These are phyloP conservation scores for Leccinum olivaceoglutinosum DNA, from an alignment of 1,284 basidiomycete genomes.

Conservation along the genomic window DNA sequence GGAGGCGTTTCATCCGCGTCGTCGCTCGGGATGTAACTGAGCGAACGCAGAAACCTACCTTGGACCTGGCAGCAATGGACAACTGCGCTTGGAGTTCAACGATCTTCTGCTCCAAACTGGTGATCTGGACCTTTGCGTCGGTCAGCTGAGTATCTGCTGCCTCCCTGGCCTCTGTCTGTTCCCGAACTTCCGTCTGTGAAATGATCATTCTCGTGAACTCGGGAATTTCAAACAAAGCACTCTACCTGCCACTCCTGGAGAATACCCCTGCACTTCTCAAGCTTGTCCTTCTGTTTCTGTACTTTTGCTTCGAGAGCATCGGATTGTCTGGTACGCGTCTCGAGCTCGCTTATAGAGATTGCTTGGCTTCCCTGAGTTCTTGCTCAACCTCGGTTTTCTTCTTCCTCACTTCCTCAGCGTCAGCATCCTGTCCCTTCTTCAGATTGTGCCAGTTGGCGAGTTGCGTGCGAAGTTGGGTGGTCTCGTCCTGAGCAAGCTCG, in stretches of 20 bases:
- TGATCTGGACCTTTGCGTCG: conserved; percentile 27
- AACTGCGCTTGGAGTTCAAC: conserved; percentile 40
- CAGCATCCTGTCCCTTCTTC: conserved; percentile 57
- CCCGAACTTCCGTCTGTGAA: conserved; percentile 30
- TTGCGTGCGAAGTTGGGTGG: conserved; percentile 53
- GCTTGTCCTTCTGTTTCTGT: conserved; percentile 38
- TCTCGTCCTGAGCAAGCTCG: conserved; percentile 51
- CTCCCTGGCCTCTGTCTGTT: conserved; percentile 31
- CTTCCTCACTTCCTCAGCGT: conserved; percentile 51
- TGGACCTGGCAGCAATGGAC: conserved; percentile 27
- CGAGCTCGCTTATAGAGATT: conserved; percentile 36
- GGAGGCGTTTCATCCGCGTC: conserved; percentile 10
- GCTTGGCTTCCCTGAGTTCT: conserved; percentile 44
- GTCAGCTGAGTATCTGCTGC: conserved; percentile 27
- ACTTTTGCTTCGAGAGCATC: conserved; percentile 23
- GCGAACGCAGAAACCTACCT: conserved; percentile 10
- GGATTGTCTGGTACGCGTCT: conserved; percentile 25
- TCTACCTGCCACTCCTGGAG: conserved; percentile 42
- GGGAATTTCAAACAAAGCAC: not conserved
- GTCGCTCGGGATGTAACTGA: conserved; percentile 7
- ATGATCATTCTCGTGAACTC: conserved; percentile 10
- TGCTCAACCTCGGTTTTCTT: conserved; percentile 52
- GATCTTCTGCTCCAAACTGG: conserved; percentile 37
- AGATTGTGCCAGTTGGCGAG: conserved; percentile 62
- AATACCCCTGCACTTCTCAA: conserved; percentile 40